Conservation (phyloP, 257 asterid species). For the Verbascum thapsus region DNA sequence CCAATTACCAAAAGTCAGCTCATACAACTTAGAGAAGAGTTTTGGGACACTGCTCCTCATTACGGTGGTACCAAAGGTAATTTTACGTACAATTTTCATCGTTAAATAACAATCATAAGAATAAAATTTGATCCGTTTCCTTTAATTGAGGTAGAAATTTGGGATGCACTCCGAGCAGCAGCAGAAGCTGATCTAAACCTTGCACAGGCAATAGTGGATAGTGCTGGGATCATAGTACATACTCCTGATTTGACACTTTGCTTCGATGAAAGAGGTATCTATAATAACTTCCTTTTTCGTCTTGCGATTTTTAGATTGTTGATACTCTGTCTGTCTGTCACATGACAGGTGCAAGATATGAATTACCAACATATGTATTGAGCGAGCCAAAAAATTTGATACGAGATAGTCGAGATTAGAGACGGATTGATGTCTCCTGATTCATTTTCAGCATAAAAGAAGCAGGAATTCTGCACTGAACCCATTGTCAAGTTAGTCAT, state of each 20-base stretch:
- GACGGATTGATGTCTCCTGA: not conserved
- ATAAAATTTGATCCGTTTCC: too few relatives aligned
- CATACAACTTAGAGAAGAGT: conserved; percentile 74
- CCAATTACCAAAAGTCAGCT: conserved; percentile 83
- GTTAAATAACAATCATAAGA: too few relatives aligned
- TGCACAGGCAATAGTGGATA: conserved; percentile 63
- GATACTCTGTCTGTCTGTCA: too few relatives aligned
- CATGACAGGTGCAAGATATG: conserved; percentile 71
- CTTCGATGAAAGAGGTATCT: conserved; percentile 66
- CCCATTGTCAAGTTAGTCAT: not conserved
- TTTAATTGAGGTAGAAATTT: conserved; percentile 48
- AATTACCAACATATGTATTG: conserved; percentile 73
- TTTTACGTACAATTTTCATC: too few relatives aligned
- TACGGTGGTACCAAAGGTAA: conserved; percentile 82
- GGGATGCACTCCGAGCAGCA: conserved; percentile 84
- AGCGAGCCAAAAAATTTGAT: conserved; percentile 85
- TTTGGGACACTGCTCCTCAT: conserved; percentile 94
- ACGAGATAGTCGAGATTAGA: conserved; percentile 37
- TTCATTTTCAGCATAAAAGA: conserved; percentile 7
- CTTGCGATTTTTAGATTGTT: not conserved
- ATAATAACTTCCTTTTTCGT: not conserved
- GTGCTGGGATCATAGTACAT: conserved; percentile 69
- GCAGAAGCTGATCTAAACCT: conserved; percentile 67
- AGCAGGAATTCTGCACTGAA: not conserved
- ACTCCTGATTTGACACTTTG: conserved; percentile 71